phyloP scores from a whole-genome alignment of 305 asterid species.

The Fraxinus ornus region DNA sequence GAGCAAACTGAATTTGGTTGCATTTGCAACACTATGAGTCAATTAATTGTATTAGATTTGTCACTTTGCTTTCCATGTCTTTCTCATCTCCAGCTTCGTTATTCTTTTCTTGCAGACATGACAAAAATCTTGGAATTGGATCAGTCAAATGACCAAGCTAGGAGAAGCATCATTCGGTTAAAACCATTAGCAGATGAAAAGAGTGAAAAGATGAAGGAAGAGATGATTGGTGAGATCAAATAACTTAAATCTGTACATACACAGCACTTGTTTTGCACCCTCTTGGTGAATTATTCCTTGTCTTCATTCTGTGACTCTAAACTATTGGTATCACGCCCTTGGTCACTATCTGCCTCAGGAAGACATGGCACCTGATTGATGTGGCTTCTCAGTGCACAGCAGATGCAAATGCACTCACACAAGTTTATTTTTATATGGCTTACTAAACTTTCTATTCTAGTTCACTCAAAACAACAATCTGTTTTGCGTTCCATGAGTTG shows the following conservation, averaged over 20 bases:
- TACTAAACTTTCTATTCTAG: not conserved
- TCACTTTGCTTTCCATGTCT: not conserved
- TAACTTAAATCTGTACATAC: not conserved
- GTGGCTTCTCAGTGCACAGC: not conserved
- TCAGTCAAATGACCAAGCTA: conserved; percentile 72
- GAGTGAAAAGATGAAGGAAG: conserved; percentile 96
- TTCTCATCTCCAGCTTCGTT: not conserved
- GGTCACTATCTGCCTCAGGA: not conserved
- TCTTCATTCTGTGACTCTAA: not conserved
- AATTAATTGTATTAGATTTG: not conserved
- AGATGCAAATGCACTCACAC: not conserved
- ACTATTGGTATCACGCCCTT: not conserved
- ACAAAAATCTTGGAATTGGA: conserved; percentile 77
- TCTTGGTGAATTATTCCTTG: not conserved
- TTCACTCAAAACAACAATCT: not conserved
- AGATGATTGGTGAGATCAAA: conserved; percentile 78
- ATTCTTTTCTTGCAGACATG: conserved; percentile 52
- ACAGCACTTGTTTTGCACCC: not conserved
- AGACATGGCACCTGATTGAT: not conserved
- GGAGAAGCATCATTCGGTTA: conserved; percentile 63
- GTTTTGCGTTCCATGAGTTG: not conserved
- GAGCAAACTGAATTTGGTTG: not conserved
- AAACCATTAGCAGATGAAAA: conserved; percentile 94
- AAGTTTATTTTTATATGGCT: not conserved
- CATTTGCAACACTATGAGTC: not conserved